A percentile compares a stretch with the other conserved stretches of the same genome.
Conservation (phyloP, 2,329 filamentous ascomycete species). For the Nothopassalora personata region DNA sequence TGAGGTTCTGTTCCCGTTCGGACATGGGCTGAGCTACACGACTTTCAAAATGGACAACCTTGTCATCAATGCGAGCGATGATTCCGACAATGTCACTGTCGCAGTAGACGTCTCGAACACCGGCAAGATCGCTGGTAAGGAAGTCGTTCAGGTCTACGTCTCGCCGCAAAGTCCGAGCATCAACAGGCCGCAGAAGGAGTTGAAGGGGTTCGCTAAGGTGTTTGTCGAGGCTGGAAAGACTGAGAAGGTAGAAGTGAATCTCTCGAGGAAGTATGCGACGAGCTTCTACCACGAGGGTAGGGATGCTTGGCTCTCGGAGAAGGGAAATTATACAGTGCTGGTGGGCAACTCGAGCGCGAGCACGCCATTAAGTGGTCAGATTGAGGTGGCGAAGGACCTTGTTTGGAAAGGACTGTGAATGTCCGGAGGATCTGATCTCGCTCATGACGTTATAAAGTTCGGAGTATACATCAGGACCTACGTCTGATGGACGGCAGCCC, state of each 20-base stretch:
- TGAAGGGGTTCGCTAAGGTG: slow-evolving; percentile 65
- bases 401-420: slow-evolving; percentile 59
- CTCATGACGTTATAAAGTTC: neutral
- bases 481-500: neutral
- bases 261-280: slow-evolving; percentile 59
- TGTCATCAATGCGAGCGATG: slow-evolving; percentile 46
- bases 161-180: slow-evolving; percentile 58
- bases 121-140: slow-evolving; percentile 53
- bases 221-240: slow-evolving; percentile 53
- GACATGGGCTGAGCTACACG: slow-evolving; percentile 73
- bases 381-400: slow-evolving; percentile 56
- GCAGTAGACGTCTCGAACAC: slow-evolving; percentile 52
- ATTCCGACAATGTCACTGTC: slow-evolving; percentile 44
- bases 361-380: slow-evolving; percentile 47
- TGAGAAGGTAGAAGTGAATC: slow-evolving; percentile 51
- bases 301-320: slow-evolving; percentile 61
- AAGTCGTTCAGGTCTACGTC: slow-evolving; percentile 65
- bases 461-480: neutral
- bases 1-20: slow-evolving; percentile 66
- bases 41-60: slow-evolving; percentile 61
- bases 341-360: slow-evolving; percentile 55
- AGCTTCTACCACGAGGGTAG: slow-evolving; percentile 67
- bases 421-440: no score
- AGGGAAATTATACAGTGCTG: slow-evolving; percentile 59
- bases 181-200: slow-evolving; percentile 64